Base-by-base conservation (phyloP, 1,139 yeast genomes). In the Diutina siamensis region DNA sequence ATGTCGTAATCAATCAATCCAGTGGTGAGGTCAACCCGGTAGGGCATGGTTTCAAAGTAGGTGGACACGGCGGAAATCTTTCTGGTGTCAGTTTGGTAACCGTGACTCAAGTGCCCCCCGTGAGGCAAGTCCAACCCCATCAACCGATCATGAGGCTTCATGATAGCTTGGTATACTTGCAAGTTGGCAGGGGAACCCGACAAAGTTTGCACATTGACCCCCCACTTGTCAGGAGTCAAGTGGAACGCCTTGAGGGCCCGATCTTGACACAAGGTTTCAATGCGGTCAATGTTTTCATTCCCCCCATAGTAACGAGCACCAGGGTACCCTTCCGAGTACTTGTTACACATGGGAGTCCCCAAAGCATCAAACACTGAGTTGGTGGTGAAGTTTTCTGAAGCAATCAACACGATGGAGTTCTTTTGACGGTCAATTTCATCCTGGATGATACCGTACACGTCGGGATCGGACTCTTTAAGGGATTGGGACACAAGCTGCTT, bases 261-360 rank as follows among this genome's bases (percentile, higher is more conserved):
- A 61, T 82, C 74, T 68, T 87, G 96, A 68, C 97, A 89, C 56
- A 89, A 71, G 13, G 78, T 65, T 71, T 89, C 97, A 52, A 94
- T 89, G 68, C 81, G 77, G 65, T 89, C 97, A 57, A 89, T 89
- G 65, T 81, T 80, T 68, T 89, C 89, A 64, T 89, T 89, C 63
- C 97, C 97, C 63, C 97, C 97, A 59, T 89, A 89, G 70, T 89
- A 89, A 64, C 97, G 80, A 58, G 88, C 96, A 52, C 96, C 96
- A 45, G 97, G 97, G 67, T 89, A 89, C 50, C 97, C 97, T 69
- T 89, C 97, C n/a, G 96, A 87, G 68, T 89, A 89, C 73, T 89
- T 89, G 76, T 89, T 89, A 67, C 87, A 94, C 95, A 89, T 87
- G 65, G 87, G 95, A 18, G 96, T 83, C 49, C 97, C 97, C 58